Conservation (phyloP, 768 basidiomycete species). For the Daedaleopsis sinensis region DNA sequence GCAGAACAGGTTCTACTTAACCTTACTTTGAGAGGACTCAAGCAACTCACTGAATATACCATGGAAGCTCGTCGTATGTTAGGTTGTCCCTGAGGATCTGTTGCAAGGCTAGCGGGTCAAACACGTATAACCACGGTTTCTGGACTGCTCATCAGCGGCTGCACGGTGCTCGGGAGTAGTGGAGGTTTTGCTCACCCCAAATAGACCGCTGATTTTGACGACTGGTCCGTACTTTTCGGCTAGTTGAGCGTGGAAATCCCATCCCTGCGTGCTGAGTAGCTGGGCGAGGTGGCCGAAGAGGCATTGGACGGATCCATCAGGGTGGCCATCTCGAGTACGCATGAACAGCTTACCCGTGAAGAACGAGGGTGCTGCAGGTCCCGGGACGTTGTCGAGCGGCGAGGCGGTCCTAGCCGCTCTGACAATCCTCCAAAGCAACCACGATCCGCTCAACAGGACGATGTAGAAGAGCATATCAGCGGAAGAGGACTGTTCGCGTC, state of each 20-base stretch:
- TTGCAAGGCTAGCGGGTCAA: slow-evolving; percentile 21
- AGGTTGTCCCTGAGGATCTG: slow-evolving; percentile 20
- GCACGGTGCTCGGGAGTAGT: neutral
- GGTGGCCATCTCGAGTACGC: neutral
- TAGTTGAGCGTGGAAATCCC: slow-evolving; percentile 17
- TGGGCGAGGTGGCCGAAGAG: slow-evolving; percentile 16
- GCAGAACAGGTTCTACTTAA: too few relatives aligned
- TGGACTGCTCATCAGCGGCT: neutral
- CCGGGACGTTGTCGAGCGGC: slow-evolving; percentile 10
- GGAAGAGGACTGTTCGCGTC: too few relatives aligned
- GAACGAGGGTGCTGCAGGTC: slow-evolving; percentile 11
- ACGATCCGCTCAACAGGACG: neutral
- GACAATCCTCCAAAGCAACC: slow-evolving; percentile 2
- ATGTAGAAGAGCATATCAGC: neutral
- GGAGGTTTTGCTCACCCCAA: slow-evolving; percentile 5
- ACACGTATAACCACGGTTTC: slow-evolving; percentile 16
- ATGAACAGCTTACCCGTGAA: slow-evolving; percentile 9
- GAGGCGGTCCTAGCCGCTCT: neutral
- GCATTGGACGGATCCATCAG: too few relatives aligned
- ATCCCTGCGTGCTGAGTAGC: slow-evolving; percentile 7
- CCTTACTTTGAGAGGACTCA: neutral
- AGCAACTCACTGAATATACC: slow-evolving; percentile 10
- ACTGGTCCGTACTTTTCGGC: slow-evolving; percentile 18
- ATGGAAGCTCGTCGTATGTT: slow-evolving; percentile 19
- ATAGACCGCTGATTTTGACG: slow-evolving; percentile 16